These are phyloP conservation scores for Dendrocalamus sinicus DNA, from an alignment of 176 grass and related monocot species.

Conservation along the genomic window DNA sequence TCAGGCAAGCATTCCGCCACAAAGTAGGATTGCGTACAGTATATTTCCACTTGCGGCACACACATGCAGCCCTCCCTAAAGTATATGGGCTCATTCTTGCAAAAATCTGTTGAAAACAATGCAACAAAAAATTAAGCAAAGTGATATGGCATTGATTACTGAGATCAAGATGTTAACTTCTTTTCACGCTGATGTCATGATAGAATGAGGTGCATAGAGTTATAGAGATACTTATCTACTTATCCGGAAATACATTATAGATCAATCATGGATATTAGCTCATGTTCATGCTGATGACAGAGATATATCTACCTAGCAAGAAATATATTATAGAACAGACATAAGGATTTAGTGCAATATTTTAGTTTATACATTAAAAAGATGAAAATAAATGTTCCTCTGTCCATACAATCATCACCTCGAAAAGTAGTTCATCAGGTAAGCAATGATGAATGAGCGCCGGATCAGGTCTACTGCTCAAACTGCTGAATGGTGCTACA, in stretches of 20 bases:
- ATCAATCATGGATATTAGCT: constrained; percentile 23
- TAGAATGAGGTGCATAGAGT: constrained; percentile 2
- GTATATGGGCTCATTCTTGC: constrained; percentile 74
- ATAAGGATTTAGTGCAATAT: background rate
- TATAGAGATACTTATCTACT: background rate
- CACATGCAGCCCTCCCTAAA: constrained; percentile 86
- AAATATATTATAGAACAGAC: constrained; percentile 9
- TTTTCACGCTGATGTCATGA: constrained; percentile 31
- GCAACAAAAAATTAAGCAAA: constrained; percentile 15
- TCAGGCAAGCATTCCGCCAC: constrained; percentile 77
- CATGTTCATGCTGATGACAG: constrained; percentile 7
- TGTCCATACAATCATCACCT: constrained; percentile 55
- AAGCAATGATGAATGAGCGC: constrained; percentile 84
- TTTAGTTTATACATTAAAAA: background rate
- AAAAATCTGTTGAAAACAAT: constrained; percentile 72
- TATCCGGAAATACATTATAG: background rate
- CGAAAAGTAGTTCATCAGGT: constrained; percentile 84
- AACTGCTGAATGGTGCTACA: constrained; percentile 68
- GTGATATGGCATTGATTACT: constrained; percentile 5
- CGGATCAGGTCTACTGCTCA: constrained; percentile 70
- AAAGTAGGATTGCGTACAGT: constrained; percentile 79
- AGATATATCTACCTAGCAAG: background rate
- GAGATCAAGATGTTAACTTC: background rate
- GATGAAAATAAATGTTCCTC: constrained; percentile 20
- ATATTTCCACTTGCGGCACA: constrained; percentile 96